Evolutionary conservation across 106 monocot genomes (phyloP).

Genomic region (Phalaenopsis aphrodite): DNA sequence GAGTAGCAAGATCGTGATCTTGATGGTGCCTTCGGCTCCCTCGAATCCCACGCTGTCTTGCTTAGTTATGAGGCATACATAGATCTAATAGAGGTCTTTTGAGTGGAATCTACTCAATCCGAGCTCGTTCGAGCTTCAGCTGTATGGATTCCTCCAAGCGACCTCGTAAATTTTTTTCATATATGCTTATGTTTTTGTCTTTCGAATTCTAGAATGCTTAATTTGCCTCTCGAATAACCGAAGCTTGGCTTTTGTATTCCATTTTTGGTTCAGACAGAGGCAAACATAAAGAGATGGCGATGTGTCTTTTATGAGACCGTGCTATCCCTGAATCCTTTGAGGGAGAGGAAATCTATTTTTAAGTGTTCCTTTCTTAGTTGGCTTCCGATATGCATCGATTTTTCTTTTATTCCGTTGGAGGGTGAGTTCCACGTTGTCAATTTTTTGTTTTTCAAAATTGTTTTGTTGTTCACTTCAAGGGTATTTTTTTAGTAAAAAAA

Average conservation of each 20-base stretch:
- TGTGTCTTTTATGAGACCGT: background rate
- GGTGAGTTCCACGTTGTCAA: too few relatives aligned
- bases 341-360: constrained; percentile 1
- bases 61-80: constrained; percentile 1
- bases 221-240: background rate
- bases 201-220: too few relatives aligned
- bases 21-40: background rate
- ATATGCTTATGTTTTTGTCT: background rate
- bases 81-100: background rate
- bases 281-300: background rate
- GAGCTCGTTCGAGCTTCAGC: background rate
- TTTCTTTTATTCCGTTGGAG: background rate
- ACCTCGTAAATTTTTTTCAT: background rate
- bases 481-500: background rate
- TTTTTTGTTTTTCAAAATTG: background rate
- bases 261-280: constrained; percentile 2
- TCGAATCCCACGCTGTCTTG: background rate
- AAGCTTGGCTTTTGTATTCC: background rate
- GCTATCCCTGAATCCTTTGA: background rate
- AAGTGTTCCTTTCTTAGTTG: background rate
- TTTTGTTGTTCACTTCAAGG: background rate
- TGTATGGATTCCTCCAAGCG: background rate
- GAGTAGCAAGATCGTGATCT: background rate
- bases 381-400: background rate
- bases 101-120: background rate